Evolutionary conservation across 495 filamentous ascomycete genomes (phyloP).

Genomic region (Hypoxylon lenormandii): DNA sequence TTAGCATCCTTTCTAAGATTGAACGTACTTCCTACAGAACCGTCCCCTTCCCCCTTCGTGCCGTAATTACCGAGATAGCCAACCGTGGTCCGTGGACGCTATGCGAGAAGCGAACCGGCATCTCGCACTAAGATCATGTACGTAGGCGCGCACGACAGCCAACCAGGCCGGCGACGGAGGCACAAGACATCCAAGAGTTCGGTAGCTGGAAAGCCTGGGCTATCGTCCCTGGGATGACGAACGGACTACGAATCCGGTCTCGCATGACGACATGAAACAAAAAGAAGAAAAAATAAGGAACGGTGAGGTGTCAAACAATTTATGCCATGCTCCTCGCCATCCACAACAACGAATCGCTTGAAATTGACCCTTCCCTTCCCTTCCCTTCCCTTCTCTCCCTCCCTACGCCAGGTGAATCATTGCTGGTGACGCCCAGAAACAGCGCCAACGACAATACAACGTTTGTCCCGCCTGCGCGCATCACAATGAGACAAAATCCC

Average conservation of each 20-base stretch:
- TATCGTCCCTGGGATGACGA: background rate
- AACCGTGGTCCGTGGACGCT: slow-evolving; percentile 7
- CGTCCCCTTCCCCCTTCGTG: background rate
- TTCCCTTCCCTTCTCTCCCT: no score
- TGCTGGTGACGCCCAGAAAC: slow-evolving; percentile 3
- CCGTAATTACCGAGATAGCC: background rate
- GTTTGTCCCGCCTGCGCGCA: slow-evolving; percentile 15
- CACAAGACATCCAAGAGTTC: slow-evolving; percentile 22
- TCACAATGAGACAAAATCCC: slow-evolving; percentile 42
- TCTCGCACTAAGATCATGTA: slow-evolving; percentile 14
- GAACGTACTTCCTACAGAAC: slow-evolving; percentile 17
- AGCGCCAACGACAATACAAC: slow-evolving; percentile 25
- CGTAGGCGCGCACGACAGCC: slow-evolving; percentile 15
- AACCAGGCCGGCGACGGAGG: slow-evolving; percentile 21
- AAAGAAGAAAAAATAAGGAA: no score
- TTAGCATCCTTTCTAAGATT: slow-evolving; percentile 21
- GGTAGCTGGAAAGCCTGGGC: slow-evolving; percentile 17
- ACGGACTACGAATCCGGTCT: slow-evolving; percentile 37
- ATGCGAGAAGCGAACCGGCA: slow-evolving; percentile 6
- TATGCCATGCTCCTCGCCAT: slow-evolving; percentile 15
- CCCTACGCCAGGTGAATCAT: slow-evolving; percentile 16
- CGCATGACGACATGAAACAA: slow-evolving; percentile 30
- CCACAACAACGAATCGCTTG: slow-evolving; percentile 1
- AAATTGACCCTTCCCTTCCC: background rate
- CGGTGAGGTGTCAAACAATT: slow-evolving; percentile 24